phyloP scores from a whole-genome alignment of 495 filamentous ascomycete genomes.

The Entonaema liquescens region DNA sequence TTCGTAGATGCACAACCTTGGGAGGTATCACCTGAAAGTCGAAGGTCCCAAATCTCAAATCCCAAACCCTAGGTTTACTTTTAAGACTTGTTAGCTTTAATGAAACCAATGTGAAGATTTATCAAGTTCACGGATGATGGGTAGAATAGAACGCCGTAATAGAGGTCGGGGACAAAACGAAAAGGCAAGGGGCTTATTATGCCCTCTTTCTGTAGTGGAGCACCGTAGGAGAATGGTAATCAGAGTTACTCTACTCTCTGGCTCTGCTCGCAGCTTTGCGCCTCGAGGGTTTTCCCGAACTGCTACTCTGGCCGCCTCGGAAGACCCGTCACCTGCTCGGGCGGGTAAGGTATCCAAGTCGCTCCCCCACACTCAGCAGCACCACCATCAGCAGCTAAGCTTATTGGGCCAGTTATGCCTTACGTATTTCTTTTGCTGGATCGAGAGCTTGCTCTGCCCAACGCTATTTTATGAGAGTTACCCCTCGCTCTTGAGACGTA shows the following conservation, averaged over 20 bases:
- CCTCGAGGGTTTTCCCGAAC: conserved; percentile 40
- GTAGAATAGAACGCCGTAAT: conserved; percentile 27
- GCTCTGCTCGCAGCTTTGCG: conserved; percentile 35
- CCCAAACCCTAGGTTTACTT: no score
- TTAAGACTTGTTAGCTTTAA: conserved; percentile 22
- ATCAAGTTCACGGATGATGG: conserved; percentile 20
- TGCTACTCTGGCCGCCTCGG: conserved; percentile 41
- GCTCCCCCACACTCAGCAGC: conserved; percentile 31
- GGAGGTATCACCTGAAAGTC: conserved; percentile 26
- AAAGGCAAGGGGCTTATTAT: conserved; percentile 30
- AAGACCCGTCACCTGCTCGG: conserved; percentile 38
- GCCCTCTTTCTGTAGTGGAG: conserved; percentile 26
- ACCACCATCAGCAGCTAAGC: conserved; percentile 29
- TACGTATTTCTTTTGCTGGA: conserved; percentile 27
- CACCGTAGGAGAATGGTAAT: conserved; percentile 31
- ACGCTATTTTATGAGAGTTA: conserved; percentile 11
- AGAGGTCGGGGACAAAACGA: conserved; percentile 30
- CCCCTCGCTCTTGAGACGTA: not conserved
- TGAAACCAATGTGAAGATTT: conserved; percentile 21
- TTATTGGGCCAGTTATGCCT: conserved; percentile 32
- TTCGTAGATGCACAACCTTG: conserved; percentile 27
- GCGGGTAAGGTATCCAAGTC: conserved; percentile 36
- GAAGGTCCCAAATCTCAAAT: conserved; percentile 6
- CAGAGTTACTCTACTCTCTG: conserved; percentile 7
- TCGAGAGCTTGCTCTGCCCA: conserved; percentile 11